phyloP scores from a whole-genome alignment of 768 basidiomycete species.

The Fomitopsis pulvina region DNA sequence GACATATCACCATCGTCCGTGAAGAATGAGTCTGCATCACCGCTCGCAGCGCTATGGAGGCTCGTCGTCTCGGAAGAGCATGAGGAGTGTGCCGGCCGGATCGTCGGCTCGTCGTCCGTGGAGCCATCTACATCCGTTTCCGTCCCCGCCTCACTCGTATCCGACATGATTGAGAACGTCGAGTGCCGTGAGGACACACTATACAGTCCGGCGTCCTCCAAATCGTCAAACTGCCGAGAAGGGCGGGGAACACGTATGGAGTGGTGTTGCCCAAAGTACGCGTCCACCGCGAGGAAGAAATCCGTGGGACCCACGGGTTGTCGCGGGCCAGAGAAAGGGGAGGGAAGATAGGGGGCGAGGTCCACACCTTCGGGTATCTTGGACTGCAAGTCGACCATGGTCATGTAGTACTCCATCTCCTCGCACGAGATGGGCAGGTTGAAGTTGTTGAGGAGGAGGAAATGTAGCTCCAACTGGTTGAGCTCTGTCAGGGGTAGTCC shows the following conservation, averaged over 20 bases:
- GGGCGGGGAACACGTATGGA: constrained; percentile 8
- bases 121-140: constrained; percentile 50
- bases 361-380: constrained; percentile 32
- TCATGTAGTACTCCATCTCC: constrained; percentile 95
- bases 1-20: constrained; percentile 28
- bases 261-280: constrained; percentile 36
- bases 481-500: constrained; percentile 89
- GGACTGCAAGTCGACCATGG: constrained; percentile 25
- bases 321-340: constrained; percentile 15
- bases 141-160: constrained; percentile 29
- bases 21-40: constrained; percentile 24
- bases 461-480: constrained; percentile 96
- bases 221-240: background rate
- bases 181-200: constrained; percentile 2
- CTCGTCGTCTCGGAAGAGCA: constrained; percentile 31
- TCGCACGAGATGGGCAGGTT: constrained; percentile 76
- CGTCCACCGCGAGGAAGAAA: constrained; percentile 51
- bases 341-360: constrained; percentile 42
- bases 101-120: constrained; percentile 82
- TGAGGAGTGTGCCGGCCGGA: constrained; percentile 43
- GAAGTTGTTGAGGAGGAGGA: constrained; percentile 95
- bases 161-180: constrained; percentile 13
- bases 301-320: constrained; percentile 32
- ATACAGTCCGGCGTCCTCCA: constrained; percentile 14
- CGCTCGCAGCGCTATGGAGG: constrained; percentile 23